Base-by-base conservation (phyloP, 2,329 filamentous ascomycete genomes). In the Penicillium sp. region DNA sequence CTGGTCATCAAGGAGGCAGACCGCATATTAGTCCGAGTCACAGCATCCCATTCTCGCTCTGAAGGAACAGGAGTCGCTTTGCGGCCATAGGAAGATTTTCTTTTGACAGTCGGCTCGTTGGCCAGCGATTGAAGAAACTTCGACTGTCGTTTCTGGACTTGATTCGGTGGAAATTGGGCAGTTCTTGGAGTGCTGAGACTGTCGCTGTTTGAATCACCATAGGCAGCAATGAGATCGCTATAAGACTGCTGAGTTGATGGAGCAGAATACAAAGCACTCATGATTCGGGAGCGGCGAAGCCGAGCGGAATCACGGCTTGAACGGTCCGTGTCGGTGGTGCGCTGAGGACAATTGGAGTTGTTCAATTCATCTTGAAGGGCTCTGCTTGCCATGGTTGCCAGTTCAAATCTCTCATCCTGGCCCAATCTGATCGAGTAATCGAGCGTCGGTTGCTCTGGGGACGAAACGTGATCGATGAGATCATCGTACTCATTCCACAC, bases 401-500 rank as follows among this genome's bases (percentile, higher is more conserved):
- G 32, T 35, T 61, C 54, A 43, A 67, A 64, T 22, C 55, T 58
- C 4, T 55, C 55, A n/a, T 45, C 40, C 9, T 41, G 37, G 18
- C 54, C 51, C 2, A 37, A 31, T 26, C 51, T 41, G 3, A 16
- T 22, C 1, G 48, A 22, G 4, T 44, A 41, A 13, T 54, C 44
- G 5, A 51, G 40, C 32, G 41, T 52, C n/a, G 43, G 46, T 25
- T 48, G 50, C 23, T 62, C 64, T 6, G 71, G 66, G 3, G 73
- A 75, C 33, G 77, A 73, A 8, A 80, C 74, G 40, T 85, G 81
- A 35, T 85, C 84, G 37, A 95, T 76, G 9, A 95, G 69, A 52
- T 95, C 90, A 49, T 96, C 82, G 57, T 93, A 95, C 63, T 94
- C 90, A 35, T 89, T 82, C 90, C 90, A 96, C 1, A 95, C 76